A percentile compares a stretch with the other conserved stretches of the same genome.
These are phyloP conservation scores for Exophiala sideris DNA, from an alignment of 2,329 filamentous ascomycete species.

Conservation along the genomic window DNA sequence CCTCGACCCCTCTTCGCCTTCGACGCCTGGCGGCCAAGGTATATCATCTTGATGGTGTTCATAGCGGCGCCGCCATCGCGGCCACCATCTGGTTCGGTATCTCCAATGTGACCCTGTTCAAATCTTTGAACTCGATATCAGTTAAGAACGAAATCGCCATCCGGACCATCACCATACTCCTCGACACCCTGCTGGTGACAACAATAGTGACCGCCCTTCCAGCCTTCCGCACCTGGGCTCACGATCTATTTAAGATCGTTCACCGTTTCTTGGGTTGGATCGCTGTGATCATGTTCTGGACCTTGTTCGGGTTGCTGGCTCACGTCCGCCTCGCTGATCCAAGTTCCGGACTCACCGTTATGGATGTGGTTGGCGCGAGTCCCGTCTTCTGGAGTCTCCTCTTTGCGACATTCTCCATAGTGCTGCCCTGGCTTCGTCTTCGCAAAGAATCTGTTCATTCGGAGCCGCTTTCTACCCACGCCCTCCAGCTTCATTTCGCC, in stretches of 20 bases:
- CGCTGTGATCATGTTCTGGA: slow-evolving; percentile 63
- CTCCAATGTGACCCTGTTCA: slow-evolving; percentile 35
- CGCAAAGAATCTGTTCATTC: slow-evolving; percentile 64
- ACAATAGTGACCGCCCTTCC: slow-evolving; percentile 66
- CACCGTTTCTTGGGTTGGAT: slow-evolving; percentile 74
- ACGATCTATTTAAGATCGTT: slow-evolving; percentile 67
- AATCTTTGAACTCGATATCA: slow-evolving; percentile 5
- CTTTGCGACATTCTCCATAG: slow-evolving; percentile 61
- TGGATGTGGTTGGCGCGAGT: slow-evolving; percentile 34
- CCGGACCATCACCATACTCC: slow-evolving; percentile 54
- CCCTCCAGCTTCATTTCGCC: slow-evolving; percentile 66
- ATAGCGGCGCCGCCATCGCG: slow-evolving; percentile 50
- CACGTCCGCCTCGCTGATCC: slow-evolving; percentile 31
- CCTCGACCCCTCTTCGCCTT: slow-evolving; percentile 43
- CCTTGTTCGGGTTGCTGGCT: slow-evolving; percentile 55
- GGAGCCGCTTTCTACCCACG: slow-evolving; percentile 68
- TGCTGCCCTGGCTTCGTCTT: slow-evolving; percentile 70
- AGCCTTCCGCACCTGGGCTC: slow-evolving; percentile 57
- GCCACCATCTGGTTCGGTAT: slow-evolving; percentile 48
- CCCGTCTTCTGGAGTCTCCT: slow-evolving; percentile 67
- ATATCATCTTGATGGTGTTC: slow-evolving; percentile 55
- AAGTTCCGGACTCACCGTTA: slow-evolving; percentile 27
- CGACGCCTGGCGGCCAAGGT: slow-evolving; percentile 48
- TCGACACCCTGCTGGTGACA: slow-evolving; percentile 55
- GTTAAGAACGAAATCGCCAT: slow-evolving; percentile 37